Evolutionary conservation across 768 basidiomycete species (phyloP), one percentile per base, ranked within the genome.

Genomic region (Mycena vulgaris): DNA sequence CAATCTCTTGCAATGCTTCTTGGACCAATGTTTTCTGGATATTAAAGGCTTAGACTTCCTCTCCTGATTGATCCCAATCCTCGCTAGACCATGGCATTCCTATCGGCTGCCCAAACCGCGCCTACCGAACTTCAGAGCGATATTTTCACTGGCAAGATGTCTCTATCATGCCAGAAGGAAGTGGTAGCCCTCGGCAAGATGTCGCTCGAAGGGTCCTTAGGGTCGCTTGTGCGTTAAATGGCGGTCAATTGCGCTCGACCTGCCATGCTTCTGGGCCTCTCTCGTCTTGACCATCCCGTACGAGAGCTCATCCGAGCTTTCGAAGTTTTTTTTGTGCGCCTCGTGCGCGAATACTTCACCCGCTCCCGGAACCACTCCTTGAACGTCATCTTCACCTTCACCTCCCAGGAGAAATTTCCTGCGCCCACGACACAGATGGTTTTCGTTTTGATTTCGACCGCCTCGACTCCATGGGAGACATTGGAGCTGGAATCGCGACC

Each of bases 371-470:
- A n/a, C 31, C 52, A 33, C 8, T 19, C 19, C 31, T 13, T 53
- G 45, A 83, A 66, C 14, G 11, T 25, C 25, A 25, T 48, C 47
- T 48, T 48, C 47, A 48, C 23, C 47, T 48, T 48, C 47, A 48
- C 23, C 23, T 48, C 47, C 25, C 23, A 23, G 47, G 47, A 48
- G 27, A 10, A 48, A 25, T 3, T 5, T 2, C 47, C 47, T 2
- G 47, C 47, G 23, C 25, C 13, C 23, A 48, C 47, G 16, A 48
- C 47, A 13, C 23, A 27, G 23, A 27, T 27, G 5, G 23, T 48
- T 5, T 48, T 48, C 25, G 11, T 6, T 2, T 13, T 48, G 47
- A 27, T 48, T 27, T 48, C 47, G 47, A 27, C 23, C 13, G 4
- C 11, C 23, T 48, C 47, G 7, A 2, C n/a, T 6, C 23, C 23